Conservation (phyloP, 2,329 filamentous ascomycete species). For the Colletotrichum aenigma region DNA sequence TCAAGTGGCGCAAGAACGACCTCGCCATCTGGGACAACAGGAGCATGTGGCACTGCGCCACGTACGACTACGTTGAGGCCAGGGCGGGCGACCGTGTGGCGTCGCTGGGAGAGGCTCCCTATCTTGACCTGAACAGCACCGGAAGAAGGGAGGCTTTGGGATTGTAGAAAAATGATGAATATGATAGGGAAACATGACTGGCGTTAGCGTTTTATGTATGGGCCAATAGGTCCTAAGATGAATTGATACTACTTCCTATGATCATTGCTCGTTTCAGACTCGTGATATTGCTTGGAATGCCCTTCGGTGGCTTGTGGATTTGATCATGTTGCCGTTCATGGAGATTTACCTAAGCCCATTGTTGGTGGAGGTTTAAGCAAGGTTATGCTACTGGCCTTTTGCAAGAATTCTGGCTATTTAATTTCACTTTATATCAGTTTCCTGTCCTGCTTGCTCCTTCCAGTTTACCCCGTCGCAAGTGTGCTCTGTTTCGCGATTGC, state of each 20-base stretch:
- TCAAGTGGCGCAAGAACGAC: constrained; percentile 57
- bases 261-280: neutral
- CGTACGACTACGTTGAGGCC: constrained; percentile 61
- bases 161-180: constrained; percentile 1
- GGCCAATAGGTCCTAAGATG: neutral
- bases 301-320: neutral
- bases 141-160: constrained; percentile 42
- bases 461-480: no score
- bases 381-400: no score
- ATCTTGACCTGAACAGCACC: constrained; percentile 40
- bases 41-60: constrained; percentile 56
- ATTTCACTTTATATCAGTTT: neutral
- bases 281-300: rapidly evolving
- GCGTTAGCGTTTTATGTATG: neutral
- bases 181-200: neutral
- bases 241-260: neutral
- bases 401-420: no score
- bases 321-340: neutral
- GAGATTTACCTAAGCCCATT: no score
- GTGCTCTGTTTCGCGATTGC: no score
- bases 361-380: no score
- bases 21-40: constrained; percentile 71
- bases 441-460: neutral
- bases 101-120: constrained; percentile 47
- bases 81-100: constrained; percentile 46